Percentiles rank a stretch among this genome's conserved stretches.
Conservation (phyloP, 352 stramenopile species). For the Saprolegnia diclina region DNA sequence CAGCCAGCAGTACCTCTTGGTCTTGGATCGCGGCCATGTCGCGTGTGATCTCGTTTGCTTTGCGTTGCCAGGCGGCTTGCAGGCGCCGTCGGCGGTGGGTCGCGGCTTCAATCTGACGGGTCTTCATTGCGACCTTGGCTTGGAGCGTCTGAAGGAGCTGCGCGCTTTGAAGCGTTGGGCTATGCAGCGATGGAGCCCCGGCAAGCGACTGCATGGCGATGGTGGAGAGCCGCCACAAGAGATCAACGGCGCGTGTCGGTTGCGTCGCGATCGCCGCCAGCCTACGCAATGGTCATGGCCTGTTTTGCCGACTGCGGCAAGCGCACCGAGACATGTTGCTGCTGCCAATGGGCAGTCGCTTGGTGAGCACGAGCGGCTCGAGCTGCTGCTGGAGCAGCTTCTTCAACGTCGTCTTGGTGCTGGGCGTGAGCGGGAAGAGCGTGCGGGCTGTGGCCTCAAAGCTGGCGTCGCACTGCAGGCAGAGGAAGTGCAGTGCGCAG, state of each 20-base stretch:
- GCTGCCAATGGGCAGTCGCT: neutral
- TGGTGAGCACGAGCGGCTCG: neutral
- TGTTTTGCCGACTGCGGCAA: neutral
- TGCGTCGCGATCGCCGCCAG: neutral
- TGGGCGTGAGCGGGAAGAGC: neutral
- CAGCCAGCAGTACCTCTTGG: neutral
- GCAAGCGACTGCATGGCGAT: neutral
- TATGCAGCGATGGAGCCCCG: neutral
- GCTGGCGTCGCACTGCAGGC: neutral
- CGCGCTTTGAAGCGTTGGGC: neutral
- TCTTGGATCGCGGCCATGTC: neutral
- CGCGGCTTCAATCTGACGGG: neutral
- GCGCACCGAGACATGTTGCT: neutral
- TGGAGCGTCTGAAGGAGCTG: neutral
- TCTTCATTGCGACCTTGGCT: neutral
- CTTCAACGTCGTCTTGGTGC: neutral
- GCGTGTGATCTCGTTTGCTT: neutral
- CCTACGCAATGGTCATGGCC: neutral
- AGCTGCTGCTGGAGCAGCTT: neutral
- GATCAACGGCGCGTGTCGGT: neutral
- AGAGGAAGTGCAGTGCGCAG: neutral
- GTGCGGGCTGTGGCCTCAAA: neutral
- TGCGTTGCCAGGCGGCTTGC: neutral
- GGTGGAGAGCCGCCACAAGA: neutral
- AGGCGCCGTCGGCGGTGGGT: neutral